Conservation (phyloP, 2,329 filamentous ascomycete species). For the Aspergillus brasiliensis region DNA sequence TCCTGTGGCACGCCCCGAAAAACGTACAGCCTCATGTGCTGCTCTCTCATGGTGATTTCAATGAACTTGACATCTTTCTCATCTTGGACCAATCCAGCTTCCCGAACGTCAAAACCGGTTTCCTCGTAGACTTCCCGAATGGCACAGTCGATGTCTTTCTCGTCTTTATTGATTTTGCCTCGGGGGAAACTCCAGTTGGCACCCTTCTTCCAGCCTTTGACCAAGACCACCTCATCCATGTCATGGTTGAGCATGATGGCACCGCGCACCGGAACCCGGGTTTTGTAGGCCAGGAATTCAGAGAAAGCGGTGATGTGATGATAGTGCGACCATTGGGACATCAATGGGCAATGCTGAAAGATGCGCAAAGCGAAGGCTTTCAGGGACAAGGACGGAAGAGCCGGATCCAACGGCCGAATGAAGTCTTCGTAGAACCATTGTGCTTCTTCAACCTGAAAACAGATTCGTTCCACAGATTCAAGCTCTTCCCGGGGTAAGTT, state of each 20-base stretch:
- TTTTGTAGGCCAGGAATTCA: constrained; percentile 93
- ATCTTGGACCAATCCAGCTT: constrained; percentile 73
- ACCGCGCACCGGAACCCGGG: constrained; percentile 86
- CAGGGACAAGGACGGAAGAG: constrained; percentile 80
- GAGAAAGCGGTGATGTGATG: constrained; percentile 83
- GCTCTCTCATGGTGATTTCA: constrained; percentile 85
- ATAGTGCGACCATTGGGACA: constrained; percentile 76
- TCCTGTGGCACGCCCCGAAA: constrained; percentile 87
- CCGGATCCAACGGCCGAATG: constrained; percentile 83
- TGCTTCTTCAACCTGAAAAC: constrained; percentile 97
- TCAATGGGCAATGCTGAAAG: constrained; percentile 89
- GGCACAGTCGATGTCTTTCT: constrained; percentile 90
- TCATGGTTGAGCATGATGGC: constrained; percentile 88
- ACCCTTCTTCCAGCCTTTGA: constrained; percentile 97
- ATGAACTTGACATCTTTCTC: constrained; percentile 77
- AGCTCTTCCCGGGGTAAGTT: constrained; percentile 93
- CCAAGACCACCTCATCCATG: constrained; percentile 93
- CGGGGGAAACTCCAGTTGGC: constrained; percentile 95
- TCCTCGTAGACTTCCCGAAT: constrained; percentile 95
- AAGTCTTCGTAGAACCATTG: constrained; percentile 99
- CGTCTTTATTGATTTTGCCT: constrained; percentile 98
- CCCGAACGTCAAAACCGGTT: constrained; percentile 81
- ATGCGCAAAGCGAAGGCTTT: constrained; percentile 85
- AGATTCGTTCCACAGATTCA: constrained; percentile 86
- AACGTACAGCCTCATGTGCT: constrained; percentile 89